A percentile compares a stretch with the other conserved stretches of the same genome.
Conservation (phyloP, 441 rosid species). For the Erysimum cheiri region DNA sequence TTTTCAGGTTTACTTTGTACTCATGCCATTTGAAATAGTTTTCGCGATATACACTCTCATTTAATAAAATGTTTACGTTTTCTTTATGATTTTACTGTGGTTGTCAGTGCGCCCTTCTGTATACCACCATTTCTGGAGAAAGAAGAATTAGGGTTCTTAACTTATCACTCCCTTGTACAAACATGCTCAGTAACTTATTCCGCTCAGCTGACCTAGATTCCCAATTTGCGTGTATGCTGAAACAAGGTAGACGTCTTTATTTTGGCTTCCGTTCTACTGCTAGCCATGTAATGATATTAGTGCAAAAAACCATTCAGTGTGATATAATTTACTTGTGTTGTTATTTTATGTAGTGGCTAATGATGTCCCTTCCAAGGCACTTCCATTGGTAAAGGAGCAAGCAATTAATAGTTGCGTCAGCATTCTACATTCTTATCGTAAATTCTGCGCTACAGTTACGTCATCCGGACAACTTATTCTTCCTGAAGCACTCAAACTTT, state of each 20-base stretch:
- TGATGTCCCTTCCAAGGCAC: constrained; percentile 83
- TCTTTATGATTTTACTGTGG: constrained; percentile 25
- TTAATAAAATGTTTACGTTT: constrained; percentile 15
- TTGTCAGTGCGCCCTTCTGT: constrained; percentile 62
- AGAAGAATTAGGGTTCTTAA: constrained; percentile 93
- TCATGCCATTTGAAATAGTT: constrained; percentile 28
- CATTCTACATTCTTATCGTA: constrained; percentile 83
- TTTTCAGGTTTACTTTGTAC: constrained; percentile 72
- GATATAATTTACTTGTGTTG: constrained; percentile 14
- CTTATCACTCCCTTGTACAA: constrained; percentile 89
- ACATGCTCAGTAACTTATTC: constrained; percentile 82
- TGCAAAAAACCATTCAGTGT: background rate
- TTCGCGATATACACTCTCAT: background rate
- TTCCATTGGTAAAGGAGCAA: constrained; percentile 72
- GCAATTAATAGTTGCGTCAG: constrained; percentile 76
- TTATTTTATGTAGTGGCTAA: constrained; percentile 63
- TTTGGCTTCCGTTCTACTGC: constrained; percentile 18
- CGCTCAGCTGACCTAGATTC: constrained; percentile 94
- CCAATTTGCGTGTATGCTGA: constrained; percentile 92
- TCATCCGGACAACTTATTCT: constrained; percentile 97
- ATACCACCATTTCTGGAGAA: constrained; percentile 91
- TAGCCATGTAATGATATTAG: background rate
- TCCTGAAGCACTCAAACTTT: constrained; percentile 98
- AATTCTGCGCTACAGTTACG: constrained; percentile 96
- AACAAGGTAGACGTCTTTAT: constrained; percentile 74